Evolutionary conservation across 257 asterid genomes (phyloP).

Genomic region (Fraxinus anomala): DNA sequence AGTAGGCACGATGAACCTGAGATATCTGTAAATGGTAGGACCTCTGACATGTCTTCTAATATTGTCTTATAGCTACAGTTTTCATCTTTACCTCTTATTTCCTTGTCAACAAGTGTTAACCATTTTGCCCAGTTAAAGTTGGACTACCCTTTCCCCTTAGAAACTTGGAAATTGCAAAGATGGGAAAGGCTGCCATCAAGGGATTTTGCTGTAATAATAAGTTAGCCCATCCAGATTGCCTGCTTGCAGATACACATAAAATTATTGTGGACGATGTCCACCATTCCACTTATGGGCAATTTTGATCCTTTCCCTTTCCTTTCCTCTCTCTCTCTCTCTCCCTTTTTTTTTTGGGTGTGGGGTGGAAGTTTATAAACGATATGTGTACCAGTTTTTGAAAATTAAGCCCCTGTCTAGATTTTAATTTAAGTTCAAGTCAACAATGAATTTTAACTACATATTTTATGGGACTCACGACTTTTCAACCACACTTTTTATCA

Average conservation of each 20-base stretch:
- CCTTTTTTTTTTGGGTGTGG: neutral
- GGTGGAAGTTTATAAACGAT: neutral
- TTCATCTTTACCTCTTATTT: conserved; percentile 1
- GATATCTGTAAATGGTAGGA: conserved; percentile 74
- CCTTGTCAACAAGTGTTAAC: neutral
- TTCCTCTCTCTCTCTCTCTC: neutral
- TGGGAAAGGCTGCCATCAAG: neutral
- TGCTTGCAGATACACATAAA: neutral
- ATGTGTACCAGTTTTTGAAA: neutral
- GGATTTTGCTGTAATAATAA: conserved; percentile 14
- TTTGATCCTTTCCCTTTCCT: neutral
- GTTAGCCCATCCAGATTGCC: neutral
- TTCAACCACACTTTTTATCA: too few relatives aligned
- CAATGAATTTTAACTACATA: too few relatives aligned
- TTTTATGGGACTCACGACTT: too few relatives aligned
- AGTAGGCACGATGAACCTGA: conserved; percentile 94
- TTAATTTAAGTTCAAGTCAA: too few relatives aligned
- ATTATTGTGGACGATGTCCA: neutral
- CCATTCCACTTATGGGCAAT: neutral
- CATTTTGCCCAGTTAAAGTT: neutral
- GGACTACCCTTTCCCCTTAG: neutral
- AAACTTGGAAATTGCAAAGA: conserved; percentile 8
- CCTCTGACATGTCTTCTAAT: conserved; percentile 4
- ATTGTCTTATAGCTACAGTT: neutral
- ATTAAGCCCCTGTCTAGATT: neutral